A percentile compares a stretch with the other conserved stretches of the same genome.
Evolutionary conservation across 768 basidiomycete species (phyloP).

Genomic region (Tylopilus vinaceipallidus): DNA sequence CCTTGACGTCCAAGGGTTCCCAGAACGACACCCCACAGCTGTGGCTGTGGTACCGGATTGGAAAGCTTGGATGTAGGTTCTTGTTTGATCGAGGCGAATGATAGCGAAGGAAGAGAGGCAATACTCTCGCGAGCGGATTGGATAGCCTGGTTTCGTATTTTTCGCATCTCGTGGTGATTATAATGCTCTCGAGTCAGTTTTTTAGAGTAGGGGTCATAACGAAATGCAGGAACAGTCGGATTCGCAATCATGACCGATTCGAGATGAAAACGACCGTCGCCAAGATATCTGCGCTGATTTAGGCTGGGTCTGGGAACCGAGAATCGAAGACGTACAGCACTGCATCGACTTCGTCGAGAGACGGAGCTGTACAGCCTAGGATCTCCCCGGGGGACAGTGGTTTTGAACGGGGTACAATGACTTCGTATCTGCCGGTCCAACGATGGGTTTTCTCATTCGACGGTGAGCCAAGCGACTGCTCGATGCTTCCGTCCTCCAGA

Average conservation of each 20-base stretch:
- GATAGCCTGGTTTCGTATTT: constrained; percentile 71
- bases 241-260: constrained; percentile 99
- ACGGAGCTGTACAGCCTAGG: constrained; percentile 93
- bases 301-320: constrained; percentile 1
- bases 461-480: background rate
- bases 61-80: constrained; percentile 16
- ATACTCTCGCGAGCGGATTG: constrained; percentile 69
- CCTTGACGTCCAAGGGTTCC: constrained; percentile 96
- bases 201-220: constrained; percentile 98
- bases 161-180: constrained; percentile 84
- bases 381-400: constrained; percentile 97
- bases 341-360: constrained; percentile 77
- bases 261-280: constrained; percentile 96
- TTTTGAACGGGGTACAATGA: constrained; percentile 79
- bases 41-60: constrained; percentile 16
- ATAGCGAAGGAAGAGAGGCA: constrained; percentile 20
- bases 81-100: constrained; percentile 6
- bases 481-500: constrained; percentile 30
- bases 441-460: constrained; percentile 18
- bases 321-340: constrained; percentile 61
- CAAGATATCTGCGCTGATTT: constrained; percentile 71
- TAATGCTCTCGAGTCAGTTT: constrained; percentile 93
- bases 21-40: constrained; percentile 85
- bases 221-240: constrained; percentile 89
- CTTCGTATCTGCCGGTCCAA: constrained; percentile 69